These are phyloP conservation scores for Alternaria sp. DNA, from an alignment of 2,329 filamentous ascomycete species.

Conservation along the genomic window DNA sequence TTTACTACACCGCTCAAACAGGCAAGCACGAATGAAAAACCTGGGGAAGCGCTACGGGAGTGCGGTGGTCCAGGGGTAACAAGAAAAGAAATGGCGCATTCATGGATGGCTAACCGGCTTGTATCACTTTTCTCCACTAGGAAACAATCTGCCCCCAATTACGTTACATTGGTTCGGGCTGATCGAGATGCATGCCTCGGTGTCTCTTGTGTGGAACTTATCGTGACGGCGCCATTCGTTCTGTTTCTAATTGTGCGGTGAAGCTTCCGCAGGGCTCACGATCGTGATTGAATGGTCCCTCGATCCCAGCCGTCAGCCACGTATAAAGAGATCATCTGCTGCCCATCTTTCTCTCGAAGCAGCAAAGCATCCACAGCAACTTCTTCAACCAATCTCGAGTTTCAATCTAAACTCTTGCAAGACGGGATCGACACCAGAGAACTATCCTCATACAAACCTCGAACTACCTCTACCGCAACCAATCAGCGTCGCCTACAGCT, in stretches of 20 bases:
- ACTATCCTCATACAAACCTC: constrained; percentile 41
- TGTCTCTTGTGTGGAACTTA: constrained; percentile 36
- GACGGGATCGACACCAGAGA: constrained; percentile 43
- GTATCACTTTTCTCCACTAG: constrained; percentile 35
- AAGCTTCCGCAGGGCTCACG: constrained; percentile 20
- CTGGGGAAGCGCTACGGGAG: constrained; percentile 28
- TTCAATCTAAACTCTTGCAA: constrained; percentile 29
- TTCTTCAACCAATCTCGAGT: constrained; percentile 30
- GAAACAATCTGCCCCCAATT: constrained; percentile 37
- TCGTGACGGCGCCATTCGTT: constrained; percentile 39
- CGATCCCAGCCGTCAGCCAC: constrained; percentile 16
- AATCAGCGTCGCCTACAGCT: constrained; percentile 15
- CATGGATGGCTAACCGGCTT: constrained; percentile 20
- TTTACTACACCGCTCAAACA: constrained; percentile 32
- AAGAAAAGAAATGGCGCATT: constrained; percentile 32
- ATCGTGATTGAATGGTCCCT: constrained; percentile 28
- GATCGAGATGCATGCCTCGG: constrained; percentile 47
- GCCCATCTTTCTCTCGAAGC: constrained; percentile 29
- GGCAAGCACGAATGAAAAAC: constrained; percentile 28
- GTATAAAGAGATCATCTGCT: constrained; percentile 45
- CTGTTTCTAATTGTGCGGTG: constrained; percentile 45
- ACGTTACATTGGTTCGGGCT: constrained; percentile 33
- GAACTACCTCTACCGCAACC: constrained; percentile 27
- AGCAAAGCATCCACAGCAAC: constrained; percentile 37
- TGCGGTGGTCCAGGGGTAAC: constrained; percentile 20